Conservation (phyloP, 2,329 filamentous ascomycete genomes). For the Fusarium begoniae region DNA sequence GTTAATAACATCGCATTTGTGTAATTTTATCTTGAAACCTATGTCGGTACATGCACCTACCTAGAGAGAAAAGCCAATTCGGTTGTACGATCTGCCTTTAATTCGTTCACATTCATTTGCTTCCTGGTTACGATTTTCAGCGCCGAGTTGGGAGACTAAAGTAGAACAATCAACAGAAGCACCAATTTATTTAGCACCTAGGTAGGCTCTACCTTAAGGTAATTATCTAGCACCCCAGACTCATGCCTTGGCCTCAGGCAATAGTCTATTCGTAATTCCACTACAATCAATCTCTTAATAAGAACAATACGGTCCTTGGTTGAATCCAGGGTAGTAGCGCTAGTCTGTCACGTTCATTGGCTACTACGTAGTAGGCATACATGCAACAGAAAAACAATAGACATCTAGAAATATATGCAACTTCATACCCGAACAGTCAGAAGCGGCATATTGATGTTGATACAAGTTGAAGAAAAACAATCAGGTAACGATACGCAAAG, state of each 20-base stretch:
- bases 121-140: neutral
- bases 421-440: neutral
- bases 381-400: neutral
- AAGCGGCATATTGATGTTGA: neutral
- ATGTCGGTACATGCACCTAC: neutral
- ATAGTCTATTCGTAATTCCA: neutral
- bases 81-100: neutral
- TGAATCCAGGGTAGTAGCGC: slow-evolving; percentile 14
- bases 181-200: neutral
- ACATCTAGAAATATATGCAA: neutral
- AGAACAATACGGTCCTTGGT: neutral
- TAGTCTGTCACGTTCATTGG: slow-evolving; percentile 12
- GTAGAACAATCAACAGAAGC: neutral
- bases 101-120: neutral
- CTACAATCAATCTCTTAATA: neutral
- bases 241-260: too few species aligned
- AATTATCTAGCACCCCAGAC: neutral
- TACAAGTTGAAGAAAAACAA: neutral
- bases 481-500: neutral
- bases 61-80: neutral
- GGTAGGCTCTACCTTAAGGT: too few species aligned
- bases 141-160: neutral
- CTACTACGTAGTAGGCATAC: neutral
- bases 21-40: neutral
- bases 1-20: neutral